phyloP scores from a whole-genome alignment of 106 monocot genomes.

The Xerophyta viscosa region DNA sequence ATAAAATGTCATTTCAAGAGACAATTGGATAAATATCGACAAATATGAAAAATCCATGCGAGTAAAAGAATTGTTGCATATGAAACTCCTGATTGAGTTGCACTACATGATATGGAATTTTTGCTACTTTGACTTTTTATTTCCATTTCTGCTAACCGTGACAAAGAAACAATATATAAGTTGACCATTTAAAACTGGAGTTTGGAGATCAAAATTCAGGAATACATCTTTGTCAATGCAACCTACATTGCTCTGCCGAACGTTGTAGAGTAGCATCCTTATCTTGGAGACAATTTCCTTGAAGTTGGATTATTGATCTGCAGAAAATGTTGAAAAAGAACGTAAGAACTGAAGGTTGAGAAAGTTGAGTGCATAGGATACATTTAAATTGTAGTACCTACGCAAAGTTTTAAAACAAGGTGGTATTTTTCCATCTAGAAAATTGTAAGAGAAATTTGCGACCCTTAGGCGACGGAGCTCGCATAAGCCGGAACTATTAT shows the following conservation, averaged over 20 bases:
- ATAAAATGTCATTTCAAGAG: too few relatives aligned
- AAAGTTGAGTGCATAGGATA: neutral
- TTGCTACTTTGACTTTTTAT: too few relatives aligned
- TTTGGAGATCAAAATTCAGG: neutral
- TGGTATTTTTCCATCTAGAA: slow-evolving; percentile 66
- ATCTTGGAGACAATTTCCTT: slow-evolving; percentile 68
- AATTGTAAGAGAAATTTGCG: slow-evolving; percentile 85
- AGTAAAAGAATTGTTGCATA: too few relatives aligned
- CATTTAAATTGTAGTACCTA: slow-evolving; percentile 32
- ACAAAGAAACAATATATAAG: neutral
- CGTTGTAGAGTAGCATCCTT: slow-evolving; percentile 31
- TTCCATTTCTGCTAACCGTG: too few relatives aligned
- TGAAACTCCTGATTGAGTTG: too few relatives aligned
- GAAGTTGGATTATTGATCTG: slow-evolving; percentile 72
- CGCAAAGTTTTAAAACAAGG: slow-evolving; percentile 49
- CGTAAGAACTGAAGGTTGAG: slow-evolving; percentile 10
- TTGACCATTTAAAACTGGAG: neutral
- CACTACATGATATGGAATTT: too few relatives aligned
- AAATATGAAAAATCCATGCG: too few relatives aligned
- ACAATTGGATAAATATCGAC: too few relatives aligned
- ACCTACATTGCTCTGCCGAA: slow-evolving; percentile 52
- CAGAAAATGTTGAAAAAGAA: neutral
- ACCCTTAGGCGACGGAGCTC: slow-evolving; percentile 23
- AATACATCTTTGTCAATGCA: neutral
- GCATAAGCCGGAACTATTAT: slow-evolving; percentile 41